A percentile compares a stretch with the other conserved stretches of the same genome.
phyloP scores from a whole-genome alignment of 208 protist genomes.

The Wallacemonas collosoma region DNA sequence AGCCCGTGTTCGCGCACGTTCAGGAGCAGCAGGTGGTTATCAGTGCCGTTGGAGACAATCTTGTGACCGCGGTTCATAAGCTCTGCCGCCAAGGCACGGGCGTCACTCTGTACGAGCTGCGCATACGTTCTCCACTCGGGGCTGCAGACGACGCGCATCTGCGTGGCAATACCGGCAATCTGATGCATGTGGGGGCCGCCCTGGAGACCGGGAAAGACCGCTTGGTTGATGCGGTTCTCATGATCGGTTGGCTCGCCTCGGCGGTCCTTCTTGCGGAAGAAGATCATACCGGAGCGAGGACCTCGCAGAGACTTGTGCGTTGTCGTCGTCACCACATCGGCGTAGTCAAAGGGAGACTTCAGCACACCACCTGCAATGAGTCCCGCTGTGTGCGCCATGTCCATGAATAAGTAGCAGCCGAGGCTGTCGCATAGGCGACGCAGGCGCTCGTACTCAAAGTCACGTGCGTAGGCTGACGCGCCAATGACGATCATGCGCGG shows the following conservation, averaged over 20 bases:
- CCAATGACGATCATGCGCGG: constrained; percentile 97
- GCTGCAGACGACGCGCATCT: constrained; percentile 94
- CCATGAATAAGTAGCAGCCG: constrained; percentile 95
- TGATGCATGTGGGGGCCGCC: constrained; percentile 98
- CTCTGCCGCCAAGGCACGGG: constrained; percentile 69
- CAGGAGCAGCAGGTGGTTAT: constrained; percentile 98
- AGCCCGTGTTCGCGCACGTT: constrained; percentile 95
- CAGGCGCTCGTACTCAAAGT: constrained; percentile 96
- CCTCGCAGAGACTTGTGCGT: constrained; percentile 99
- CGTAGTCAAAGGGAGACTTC: constrained; percentile 94
- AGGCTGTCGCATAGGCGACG: constrained; percentile 85
- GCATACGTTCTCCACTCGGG: constrained; percentile 95
- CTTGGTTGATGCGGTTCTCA: constrained; percentile 95
- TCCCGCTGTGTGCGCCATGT: constrained; percentile 99
- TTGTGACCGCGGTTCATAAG: constrained; percentile 89
- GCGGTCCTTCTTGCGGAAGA: constrained; percentile 93
- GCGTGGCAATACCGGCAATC: constrained; percentile 97
- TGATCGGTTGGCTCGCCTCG: constrained; percentile 83
- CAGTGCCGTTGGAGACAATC: constrained; percentile 96
- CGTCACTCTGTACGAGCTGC: constrained; percentile 92
- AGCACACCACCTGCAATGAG: constrained; percentile 90
- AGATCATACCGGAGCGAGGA: constrained; percentile 98
- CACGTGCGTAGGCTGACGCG: constrained; percentile 96
- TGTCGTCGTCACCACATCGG: constrained; percentile 99
- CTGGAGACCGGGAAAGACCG: constrained; percentile 98